A percentile compares a stretch with the other conserved stretches of the same genome.
Conservation (phyloP, 305 asterid species). For the Fraxinus angustifolia region DNA sequence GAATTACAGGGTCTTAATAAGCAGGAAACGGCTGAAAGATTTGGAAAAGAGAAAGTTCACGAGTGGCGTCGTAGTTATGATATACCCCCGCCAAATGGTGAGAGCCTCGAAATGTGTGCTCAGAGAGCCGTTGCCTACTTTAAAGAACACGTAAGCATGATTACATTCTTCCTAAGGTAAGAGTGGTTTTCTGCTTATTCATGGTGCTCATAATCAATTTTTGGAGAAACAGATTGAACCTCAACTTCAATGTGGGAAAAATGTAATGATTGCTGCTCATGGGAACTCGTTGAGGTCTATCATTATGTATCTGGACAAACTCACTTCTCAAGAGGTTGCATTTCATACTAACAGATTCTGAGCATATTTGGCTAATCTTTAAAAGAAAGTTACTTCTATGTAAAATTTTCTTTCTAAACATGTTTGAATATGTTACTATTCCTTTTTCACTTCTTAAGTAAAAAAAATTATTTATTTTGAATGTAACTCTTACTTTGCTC, state of each 20-base stretch:
- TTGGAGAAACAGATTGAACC: constrained; percentile 71
- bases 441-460: neutral
- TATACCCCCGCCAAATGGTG: constrained; percentile 94
- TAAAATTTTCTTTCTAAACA: neutral
- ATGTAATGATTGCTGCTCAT: constrained; percentile 93
- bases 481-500: neutral
- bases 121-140: constrained; percentile 97
- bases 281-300: constrained; percentile 94
- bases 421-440: neutral
- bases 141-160: constrained; percentile 50
- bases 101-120: constrained; percentile 97
- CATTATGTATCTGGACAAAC: constrained; percentile 90
- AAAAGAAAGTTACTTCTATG: neutral
- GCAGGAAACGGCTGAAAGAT: constrained; percentile 93
- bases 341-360: neutral
- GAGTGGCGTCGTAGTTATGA: constrained; percentile 96
- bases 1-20: constrained; percentile 92
- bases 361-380: neutral
- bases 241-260: constrained; percentile 63
- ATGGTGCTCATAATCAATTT: constrained; percentile 6
- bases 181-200: neutral
- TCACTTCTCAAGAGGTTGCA: constrained; percentile 85
- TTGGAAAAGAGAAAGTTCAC: constrained; percentile 83
- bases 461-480: neutral
- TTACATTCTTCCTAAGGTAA: neutral